phyloP scores from a whole-genome alignment of 352 stramenopile species.

The Phytophthora litchii region DNA sequence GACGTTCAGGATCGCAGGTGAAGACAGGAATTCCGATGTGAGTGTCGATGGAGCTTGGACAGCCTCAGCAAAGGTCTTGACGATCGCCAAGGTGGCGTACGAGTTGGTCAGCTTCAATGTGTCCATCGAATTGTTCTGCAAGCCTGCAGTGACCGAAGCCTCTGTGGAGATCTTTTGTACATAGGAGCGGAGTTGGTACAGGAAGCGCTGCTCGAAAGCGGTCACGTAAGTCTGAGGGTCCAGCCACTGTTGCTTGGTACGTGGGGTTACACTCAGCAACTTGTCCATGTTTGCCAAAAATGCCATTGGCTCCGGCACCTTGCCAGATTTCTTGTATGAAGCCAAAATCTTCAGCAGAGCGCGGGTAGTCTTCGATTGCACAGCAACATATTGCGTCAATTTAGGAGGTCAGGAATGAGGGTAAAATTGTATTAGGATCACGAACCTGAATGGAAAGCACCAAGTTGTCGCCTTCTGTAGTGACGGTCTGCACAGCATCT shows the following conservation, averaged over 20 bases:
- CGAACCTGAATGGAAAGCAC: conserved; percentile 92
- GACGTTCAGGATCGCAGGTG: conserved; percentile 38
- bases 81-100: conserved; percentile 56
- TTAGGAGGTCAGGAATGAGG: not conserved
- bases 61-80: conserved; percentile 55
- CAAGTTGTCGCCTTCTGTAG: conserved; percentile 96
- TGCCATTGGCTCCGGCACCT: conserved; percentile 3
- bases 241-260: conserved; percentile 45
- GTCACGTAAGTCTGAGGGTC: conserved; percentile 49
- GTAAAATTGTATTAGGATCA: not conserved
- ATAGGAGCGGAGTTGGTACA: conserved; percentile 51
- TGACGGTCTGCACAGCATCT: conserved; percentile 94
- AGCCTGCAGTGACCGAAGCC: conserved; percentile 34
- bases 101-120: conserved; percentile 63
- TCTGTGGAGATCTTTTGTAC: conserved; percentile 42
- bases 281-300: conserved; percentile 57
- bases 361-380: conserved; percentile 31
- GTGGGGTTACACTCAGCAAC: conserved; percentile 21
- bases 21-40: conserved; percentile 37
- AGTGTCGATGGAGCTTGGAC: conserved; percentile 40
- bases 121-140: conserved; percentile 65
- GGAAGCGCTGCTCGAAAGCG: conserved; percentile 62
- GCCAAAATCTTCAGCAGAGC: conserved; percentile 55
- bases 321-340: conserved; percentile 31
- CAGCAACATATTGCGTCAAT: conserved; percentile 1